These are phyloP conservation scores for Mrakiaceae sp. DNA, from an alignment of 1,284 basidiomycete genomes.

Conservation along the genomic window DNA sequence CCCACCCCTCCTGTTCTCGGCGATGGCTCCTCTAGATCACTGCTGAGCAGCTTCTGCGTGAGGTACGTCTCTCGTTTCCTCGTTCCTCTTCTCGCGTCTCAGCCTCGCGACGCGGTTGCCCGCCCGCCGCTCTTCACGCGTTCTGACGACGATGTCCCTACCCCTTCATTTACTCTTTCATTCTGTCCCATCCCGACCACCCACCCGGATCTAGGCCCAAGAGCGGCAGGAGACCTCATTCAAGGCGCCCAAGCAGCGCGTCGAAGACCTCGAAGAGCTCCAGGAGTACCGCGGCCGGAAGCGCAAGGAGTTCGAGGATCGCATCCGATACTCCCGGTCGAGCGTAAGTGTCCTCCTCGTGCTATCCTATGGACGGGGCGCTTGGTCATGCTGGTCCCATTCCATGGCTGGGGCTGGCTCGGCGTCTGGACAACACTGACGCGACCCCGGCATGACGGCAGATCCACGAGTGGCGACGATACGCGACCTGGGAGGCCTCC, in stretches of 20 bases:
- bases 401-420: background rate
- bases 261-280: constrained; percentile 96
- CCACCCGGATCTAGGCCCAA: constrained; percentile 53
- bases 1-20: background rate
- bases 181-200: background rate
- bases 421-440: constrained; percentile 2
- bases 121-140: background rate
- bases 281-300: constrained; percentile 91
- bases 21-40: constrained; percentile 54
- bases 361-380: background rate
- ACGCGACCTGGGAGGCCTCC: constrained; percentile 68
- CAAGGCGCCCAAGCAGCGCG: constrained; percentile 80
- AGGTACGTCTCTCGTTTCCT: constrained; percentile 44
- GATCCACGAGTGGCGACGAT: constrained; percentile 47
- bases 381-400: background rate
- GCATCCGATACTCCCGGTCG: constrained; percentile 70
- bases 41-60: constrained; percentile 91
- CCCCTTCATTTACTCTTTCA: constrained; percentile 3
- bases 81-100: background rate
- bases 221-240: constrained; percentile 89
- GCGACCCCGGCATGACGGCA: constrained; percentile 6
- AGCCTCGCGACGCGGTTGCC: background rate
- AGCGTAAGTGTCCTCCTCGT: constrained; percentile 51
- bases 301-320: constrained; percentile 91
- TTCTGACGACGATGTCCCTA: background rate